Conservation (phyloP, 257 asterid genomes). For the Linaria vulgaris region DNA sequence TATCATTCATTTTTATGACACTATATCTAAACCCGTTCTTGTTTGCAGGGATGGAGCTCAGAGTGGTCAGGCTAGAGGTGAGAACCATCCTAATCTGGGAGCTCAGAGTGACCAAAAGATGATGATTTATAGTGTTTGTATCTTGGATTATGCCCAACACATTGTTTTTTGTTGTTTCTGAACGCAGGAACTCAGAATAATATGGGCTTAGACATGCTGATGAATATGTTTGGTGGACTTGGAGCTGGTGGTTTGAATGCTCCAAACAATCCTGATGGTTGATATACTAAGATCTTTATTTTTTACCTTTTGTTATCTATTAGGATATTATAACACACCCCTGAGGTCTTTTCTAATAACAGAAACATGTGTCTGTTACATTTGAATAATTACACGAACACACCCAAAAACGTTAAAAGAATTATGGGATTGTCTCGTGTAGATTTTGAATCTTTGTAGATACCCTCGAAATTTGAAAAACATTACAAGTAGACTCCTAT, state of each 20-base stretch:
- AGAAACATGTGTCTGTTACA: background rate
- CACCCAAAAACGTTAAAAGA: background rate
- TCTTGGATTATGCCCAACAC: conserved; percentile 7
- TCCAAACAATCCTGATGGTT: conserved; percentile 44
- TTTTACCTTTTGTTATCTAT: background rate
- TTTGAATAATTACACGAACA: background rate
- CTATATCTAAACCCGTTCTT: background rate
- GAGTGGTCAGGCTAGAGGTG: conserved; percentile 42
- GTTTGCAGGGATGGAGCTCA: conserved; percentile 44
- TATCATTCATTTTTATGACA: conserved; percentile 2
- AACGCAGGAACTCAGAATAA: conserved; percentile 36
- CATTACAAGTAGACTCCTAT: no score
- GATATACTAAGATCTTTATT: background rate
- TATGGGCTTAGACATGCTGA: conserved; percentile 41
- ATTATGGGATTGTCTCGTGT: no score
- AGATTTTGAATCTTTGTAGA: no score
- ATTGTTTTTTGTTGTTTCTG: background rate
- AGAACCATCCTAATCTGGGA: conserved; percentile 18
- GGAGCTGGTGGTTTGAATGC: conserved; percentile 48
- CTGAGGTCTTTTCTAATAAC: no score
- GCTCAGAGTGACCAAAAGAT: background rate
- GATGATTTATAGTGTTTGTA: background rate
- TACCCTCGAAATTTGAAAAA: no score
- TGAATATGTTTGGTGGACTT: conserved; percentile 57
- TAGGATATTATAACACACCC: background rate